phyloP scores from a whole-genome alignment of 805 yeast species.

The Spencermartinsiella europaea region DNA sequence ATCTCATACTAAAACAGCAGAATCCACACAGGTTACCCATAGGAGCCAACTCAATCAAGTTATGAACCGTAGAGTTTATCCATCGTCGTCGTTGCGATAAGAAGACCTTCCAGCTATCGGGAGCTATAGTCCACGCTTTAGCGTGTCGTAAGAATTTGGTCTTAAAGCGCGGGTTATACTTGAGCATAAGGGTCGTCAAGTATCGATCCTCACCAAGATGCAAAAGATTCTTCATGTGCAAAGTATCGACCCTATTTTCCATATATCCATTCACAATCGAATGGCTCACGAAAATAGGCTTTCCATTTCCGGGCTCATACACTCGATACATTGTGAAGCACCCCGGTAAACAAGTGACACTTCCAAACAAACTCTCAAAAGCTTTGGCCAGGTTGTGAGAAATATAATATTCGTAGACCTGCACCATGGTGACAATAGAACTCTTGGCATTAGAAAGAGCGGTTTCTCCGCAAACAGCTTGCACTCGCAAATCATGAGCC shows the following conservation, averaged over 20 bases:
- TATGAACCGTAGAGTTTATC: slow-evolving; percentile 64
- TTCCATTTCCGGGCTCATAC: slow-evolving; percentile 50
- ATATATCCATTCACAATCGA: slow-evolving; percentile 52
- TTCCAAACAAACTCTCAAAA: slow-evolving; percentile 56
- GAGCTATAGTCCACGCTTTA: slow-evolving; percentile 55
- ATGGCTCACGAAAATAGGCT: slow-evolving; percentile 56
- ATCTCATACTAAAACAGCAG: slow-evolving; percentile 60
- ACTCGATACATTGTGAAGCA: slow-evolving; percentile 57
- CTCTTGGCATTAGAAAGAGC: slow-evolving; percentile 48
- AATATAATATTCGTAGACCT: slow-evolving; percentile 59
- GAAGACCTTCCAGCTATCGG: slow-evolving; percentile 51
- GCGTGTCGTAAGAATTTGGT: slow-evolving; percentile 56
- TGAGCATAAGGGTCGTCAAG: slow-evolving; percentile 50
- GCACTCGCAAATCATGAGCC: slow-evolving; percentile 49
- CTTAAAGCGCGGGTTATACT: slow-evolving; percentile 50
- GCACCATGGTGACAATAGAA: slow-evolving; percentile 54
- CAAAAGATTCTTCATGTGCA: slow-evolving; percentile 55
- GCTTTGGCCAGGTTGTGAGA: slow-evolving; percentile 62
- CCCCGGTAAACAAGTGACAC: slow-evolving; percentile 63
- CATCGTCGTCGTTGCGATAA: slow-evolving; percentile 64
- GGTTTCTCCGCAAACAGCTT: slow-evolving; percentile 62
- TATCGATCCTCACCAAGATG: slow-evolving; percentile 61
- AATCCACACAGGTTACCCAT: slow-evolving; percentile 60
- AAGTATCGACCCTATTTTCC: slow-evolving; percentile 51
- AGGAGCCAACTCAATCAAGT: slow-evolving; percentile 54